Evolutionary conservation across 2,329 filamentous ascomycete species (phyloP).

Genomic region (Aspergillus udagawae): DNA sequence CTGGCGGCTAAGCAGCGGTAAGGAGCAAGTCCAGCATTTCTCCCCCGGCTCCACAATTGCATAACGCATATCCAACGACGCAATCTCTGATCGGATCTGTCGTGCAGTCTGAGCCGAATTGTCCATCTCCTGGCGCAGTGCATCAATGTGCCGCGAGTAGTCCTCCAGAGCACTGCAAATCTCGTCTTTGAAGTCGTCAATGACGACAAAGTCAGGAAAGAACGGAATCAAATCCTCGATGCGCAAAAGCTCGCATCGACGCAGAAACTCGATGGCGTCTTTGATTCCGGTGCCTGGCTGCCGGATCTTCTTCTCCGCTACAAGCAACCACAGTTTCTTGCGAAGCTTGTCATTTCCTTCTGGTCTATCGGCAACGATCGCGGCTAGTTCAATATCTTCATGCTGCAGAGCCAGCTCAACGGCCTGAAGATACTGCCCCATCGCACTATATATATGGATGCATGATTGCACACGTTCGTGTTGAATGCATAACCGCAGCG

Average conservation of each 20-base stretch:
- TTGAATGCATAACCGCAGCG: constrained; percentile 89
- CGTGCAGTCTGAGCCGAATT: constrained; percentile 82
- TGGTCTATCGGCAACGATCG: constrained; percentile 78
- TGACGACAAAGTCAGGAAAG: constrained; percentile 97
- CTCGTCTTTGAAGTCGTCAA: constrained; percentile 98
- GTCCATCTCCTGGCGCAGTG: constrained; percentile 90
- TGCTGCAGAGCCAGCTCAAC: constrained; percentile 90
- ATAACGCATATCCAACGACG: constrained; percentile 79
- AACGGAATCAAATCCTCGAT: constrained; percentile 98
- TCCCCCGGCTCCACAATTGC: constrained; percentile 96
- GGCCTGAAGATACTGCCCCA: constrained; percentile 90
- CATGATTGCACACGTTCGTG: constrained; percentile 89
- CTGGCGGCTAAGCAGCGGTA: constrained; percentile 82
- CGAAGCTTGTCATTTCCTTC: constrained; percentile 73
- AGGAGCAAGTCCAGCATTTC: constrained; percentile 80
- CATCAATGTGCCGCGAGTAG: constrained; percentile 87
- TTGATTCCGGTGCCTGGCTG: constrained; percentile 79
- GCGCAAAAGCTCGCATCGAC: constrained; percentile 81
- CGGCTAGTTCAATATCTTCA: constrained; percentile 82
- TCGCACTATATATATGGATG: constrained; percentile 94
- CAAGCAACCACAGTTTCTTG: constrained; percentile 92
- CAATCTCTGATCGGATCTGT: constrained; percentile 88
- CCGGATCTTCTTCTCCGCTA: constrained; percentile 89
- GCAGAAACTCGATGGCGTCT: constrained; percentile 87
- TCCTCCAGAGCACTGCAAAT: constrained; percentile 92